A percentile compares a stretch with the other conserved stretches of the same genome.
These are phyloP conservation scores for Limonomyces culmigenus DNA, from an alignment of 1,284 basidiomycete species.

Conservation along the genomic window DNA sequence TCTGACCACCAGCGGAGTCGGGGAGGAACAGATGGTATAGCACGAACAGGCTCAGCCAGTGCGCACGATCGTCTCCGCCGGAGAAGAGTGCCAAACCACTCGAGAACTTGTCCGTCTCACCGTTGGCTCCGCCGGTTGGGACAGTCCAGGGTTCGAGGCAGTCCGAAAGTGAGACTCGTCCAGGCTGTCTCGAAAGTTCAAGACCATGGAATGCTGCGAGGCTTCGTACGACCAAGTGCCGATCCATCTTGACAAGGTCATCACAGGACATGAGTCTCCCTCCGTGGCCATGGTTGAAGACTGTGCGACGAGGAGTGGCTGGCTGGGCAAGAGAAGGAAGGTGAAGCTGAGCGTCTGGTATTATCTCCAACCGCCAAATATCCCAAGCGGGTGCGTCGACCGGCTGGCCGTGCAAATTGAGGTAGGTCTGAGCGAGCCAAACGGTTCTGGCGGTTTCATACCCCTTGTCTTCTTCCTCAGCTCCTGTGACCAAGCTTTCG, in stretches of 20 bases:
- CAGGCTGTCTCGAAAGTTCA: constrained; percentile 25
- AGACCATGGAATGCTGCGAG: constrained; percentile 37
- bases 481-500: constrained; percentile 41
- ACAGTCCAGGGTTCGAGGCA: constrained; percentile 30
- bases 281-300: too few relatives aligned
- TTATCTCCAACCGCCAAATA: constrained; percentile 30
- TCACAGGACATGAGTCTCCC: too few relatives aligned
- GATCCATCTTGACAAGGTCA: constrained; percentile 38
- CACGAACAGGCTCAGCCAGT: constrained; percentile 63
- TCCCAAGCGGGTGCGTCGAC: constrained; percentile 39
- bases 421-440: constrained; percentile 52
- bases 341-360: too few relatives aligned
- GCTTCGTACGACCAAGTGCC: constrained; percentile 37
- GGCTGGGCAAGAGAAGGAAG: too few relatives aligned
- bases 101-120: constrained; percentile 5
- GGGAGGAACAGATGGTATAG: constrained; percentile 50
- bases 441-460: constrained; percentile 26
- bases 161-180: constrained; percentile 29
- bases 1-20: too few relatives aligned
- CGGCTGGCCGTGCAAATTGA: constrained; percentile 35
- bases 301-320: too few relatives aligned
- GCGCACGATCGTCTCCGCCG: constrained; percentile 51
- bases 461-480: constrained; percentile 22
- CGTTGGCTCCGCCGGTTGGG: constrained; percentile 8
- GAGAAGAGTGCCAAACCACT: constrained; percentile 27